Percentiles rank a stretch among this genome's conserved stretches.
Evolutionary conservation across 176 grass and related monocot species (phyloP).

Genomic region (Juncus inflexus): DNA sequence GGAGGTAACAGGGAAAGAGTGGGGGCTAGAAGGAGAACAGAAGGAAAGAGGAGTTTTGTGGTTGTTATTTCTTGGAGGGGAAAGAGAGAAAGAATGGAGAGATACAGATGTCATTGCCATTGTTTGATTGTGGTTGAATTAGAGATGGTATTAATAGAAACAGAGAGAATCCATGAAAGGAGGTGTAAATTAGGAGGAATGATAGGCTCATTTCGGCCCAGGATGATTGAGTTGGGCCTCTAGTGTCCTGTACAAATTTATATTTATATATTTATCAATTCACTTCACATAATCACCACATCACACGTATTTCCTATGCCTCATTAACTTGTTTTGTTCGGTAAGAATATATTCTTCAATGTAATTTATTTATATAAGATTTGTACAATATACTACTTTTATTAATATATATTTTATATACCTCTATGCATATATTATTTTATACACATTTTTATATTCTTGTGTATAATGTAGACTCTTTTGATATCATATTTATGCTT

Average conservation of each 20-base stretch:
- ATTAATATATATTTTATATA: too few relatives aligned
- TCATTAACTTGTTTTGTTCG: too few relatives aligned
- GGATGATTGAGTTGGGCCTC: neutral
- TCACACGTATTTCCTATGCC: too few relatives aligned
- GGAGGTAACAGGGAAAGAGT: neutral
- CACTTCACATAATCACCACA: neutral
- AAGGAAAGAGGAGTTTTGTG: neutral
- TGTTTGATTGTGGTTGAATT: neutral
- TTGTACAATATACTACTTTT: too few relatives aligned
- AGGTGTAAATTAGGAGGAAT: neutral
- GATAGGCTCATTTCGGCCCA: neutral
- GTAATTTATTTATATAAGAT: too few relatives aligned
- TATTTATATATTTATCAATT: neutral
- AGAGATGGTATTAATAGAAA: neutral
- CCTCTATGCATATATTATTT: too few relatives aligned
- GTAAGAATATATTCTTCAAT: too few relatives aligned
- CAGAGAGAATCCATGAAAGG: neutral
- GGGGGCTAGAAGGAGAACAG: neutral
- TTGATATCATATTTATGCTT: too few relatives aligned
- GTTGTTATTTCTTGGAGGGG: neutral
- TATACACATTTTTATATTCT: too few relatives aligned
- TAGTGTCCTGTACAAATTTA: neutral
- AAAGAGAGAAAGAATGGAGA: neutral
- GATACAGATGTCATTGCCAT: slow-evolving; percentile 3
- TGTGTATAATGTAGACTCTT: too few relatives aligned